A percentile compares a stretch with the other conserved stretches of the same genome.
phyloP scores from a whole-genome alignment of 1,139 yeast genomes.

The Suhomyces maxii region DNA sequence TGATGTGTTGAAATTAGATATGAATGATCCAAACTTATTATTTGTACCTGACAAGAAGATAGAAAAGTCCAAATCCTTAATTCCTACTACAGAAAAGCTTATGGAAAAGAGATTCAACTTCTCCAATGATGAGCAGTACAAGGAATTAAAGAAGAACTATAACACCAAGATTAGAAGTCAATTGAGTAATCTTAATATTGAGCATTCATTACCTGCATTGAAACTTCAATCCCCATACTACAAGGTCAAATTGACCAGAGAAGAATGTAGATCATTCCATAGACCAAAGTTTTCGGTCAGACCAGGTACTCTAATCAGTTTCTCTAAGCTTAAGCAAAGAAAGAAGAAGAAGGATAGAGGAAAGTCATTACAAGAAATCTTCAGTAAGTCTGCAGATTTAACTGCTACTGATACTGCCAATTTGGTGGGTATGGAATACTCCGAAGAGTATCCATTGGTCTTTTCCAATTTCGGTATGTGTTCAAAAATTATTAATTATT shows the following conservation, averaged over 20 bases:
- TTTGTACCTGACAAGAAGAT: slow-evolving; percentile 51
- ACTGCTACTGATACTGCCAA: slow-evolving; percentile 83
- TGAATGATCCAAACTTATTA: slow-evolving; percentile 82
- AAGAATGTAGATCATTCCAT: slow-evolving; percentile 77
- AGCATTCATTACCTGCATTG: slow-evolving; percentile 86
- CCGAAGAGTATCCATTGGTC: slow-evolving; percentile 86
- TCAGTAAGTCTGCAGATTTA: slow-evolving; percentile 69
- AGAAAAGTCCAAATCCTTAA: slow-evolving; percentile 23
- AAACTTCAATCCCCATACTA: slow-evolving; percentile 90
- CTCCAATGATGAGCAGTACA: slow-evolving; percentile 88
- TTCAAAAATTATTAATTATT: slow-evolving; percentile 86
- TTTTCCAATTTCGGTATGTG: slow-evolving; percentile 96
- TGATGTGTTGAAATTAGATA: slow-evolving; percentile 58
- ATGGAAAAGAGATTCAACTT: slow-evolving; percentile 65
- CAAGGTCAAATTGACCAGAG: slow-evolving; percentile 70
- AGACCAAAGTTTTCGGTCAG: slow-evolving; percentile 73
- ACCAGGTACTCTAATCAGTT: slow-evolving; percentile 75
- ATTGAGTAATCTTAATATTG: slow-evolving; percentile 85
- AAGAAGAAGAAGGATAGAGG: slow-evolving; percentile 91
- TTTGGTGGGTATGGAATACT: slow-evolving; percentile 78
- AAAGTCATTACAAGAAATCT: slow-evolving; percentile 72
- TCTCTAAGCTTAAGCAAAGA: slow-evolving; percentile 74
- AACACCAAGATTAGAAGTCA: slow-evolving; percentile 92
- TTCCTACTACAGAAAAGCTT: slow-evolving; percentile 52
- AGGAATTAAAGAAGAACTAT: slow-evolving; percentile 76